Conservation (phyloP, 257 asterid species). For the Mitragyna speciosa region DNA sequence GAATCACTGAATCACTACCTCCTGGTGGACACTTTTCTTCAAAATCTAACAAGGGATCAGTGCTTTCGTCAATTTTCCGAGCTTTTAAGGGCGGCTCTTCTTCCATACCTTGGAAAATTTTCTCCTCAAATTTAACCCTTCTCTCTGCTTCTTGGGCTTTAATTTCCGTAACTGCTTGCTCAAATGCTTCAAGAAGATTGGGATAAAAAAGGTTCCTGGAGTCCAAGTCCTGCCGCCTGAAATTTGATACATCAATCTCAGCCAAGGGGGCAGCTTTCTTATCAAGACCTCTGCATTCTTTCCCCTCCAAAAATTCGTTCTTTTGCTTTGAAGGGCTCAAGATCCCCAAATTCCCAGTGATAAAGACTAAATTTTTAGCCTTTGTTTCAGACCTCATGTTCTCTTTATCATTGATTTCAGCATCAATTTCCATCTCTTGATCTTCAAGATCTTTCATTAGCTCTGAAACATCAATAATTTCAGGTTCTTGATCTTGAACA, state of each 20-base stretch:
- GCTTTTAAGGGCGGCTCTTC: slow-evolving; percentile 58
- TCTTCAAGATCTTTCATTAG: slow-evolving; percentile 77
- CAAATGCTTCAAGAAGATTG: slow-evolving; percentile 63
- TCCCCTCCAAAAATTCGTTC: slow-evolving; percentile 24
- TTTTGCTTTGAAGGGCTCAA: slow-evolving; percentile 22
- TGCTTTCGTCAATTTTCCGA: slow-evolving; percentile 37
- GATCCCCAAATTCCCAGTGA: slow-evolving; percentile 18
- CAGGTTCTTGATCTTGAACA: slow-evolving; percentile 45
- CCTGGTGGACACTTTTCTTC: slow-evolving; percentile 80
- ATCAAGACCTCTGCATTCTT: slow-evolving; percentile 11
- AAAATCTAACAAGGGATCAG: slow-evolving; percentile 48
- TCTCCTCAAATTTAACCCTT: slow-evolving; percentile 33
- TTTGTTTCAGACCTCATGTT: slow-evolving; percentile 38
- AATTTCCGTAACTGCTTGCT: slow-evolving; percentile 63
- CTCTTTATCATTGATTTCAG: slow-evolving; percentile 55
- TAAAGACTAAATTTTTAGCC: not conserved
- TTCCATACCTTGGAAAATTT: slow-evolving; percentile 23
- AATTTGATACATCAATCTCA: slow-evolving; percentile 43
- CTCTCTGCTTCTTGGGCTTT: slow-evolving; percentile 60
- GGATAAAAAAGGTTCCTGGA: slow-evolving; percentile 70
- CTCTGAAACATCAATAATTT: slow-evolving; percentile 58
- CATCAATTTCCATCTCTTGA: slow-evolving; percentile 38
- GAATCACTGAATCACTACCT: slow-evolving; percentile 57
- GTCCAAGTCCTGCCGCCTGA: slow-evolving; percentile 63
- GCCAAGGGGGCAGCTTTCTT: slow-evolving; percentile 27